Base-by-base conservation (phyloP, 2,329 filamentous ascomycete genomes). In the Cladosporium phlei region DNA sequence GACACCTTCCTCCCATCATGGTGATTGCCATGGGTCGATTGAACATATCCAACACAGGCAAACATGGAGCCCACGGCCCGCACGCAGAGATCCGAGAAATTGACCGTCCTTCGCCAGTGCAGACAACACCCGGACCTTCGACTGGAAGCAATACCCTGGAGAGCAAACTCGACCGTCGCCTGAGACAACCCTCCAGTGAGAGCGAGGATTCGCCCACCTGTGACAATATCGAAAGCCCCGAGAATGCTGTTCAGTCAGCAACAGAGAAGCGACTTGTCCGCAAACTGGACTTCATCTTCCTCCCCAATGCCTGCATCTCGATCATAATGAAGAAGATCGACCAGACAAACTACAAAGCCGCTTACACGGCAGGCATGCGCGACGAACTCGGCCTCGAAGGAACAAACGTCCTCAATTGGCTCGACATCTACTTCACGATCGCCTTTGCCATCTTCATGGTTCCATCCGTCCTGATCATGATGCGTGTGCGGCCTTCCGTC, bases 331-430 rank as follows among this genome's bases (percentile, higher is more conserved):
- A 53, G 44, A 46, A 53, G 20, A 59, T 68, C 5, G 67, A 70
- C 46, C 59, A 66, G 16, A 65, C 64, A 10, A 70, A 70, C 39
- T 58, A 70, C 25, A 67, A 65, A 48, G 70, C 70, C 55, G 68
- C 68, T n/a, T 71, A 69, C 46, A 65, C 70, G 7, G 55, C 61
- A 33, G 68, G 67, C 3, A 69, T 71, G 65, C 64, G 63, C 48
- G 68, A 70, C 51, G 67, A 69, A 38, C 50, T 70, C 29, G 47
- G 54, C 28, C 67, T 55, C 16, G 38, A 48, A 25, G 67, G 67
- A 5, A 45, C 42, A 5, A 70, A 70, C 25, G 63, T 70, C 43
- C 62, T 70, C 38, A 69, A 68, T 43, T 54, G 49, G 32, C 43
- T 67, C 60, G 66, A 67, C 53, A 64, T 66, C n/a, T 55, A 63